Evolutionary conservation across 1,284 basidiomycete species (phyloP).

Genomic region (Flammula alnicola): DNA sequence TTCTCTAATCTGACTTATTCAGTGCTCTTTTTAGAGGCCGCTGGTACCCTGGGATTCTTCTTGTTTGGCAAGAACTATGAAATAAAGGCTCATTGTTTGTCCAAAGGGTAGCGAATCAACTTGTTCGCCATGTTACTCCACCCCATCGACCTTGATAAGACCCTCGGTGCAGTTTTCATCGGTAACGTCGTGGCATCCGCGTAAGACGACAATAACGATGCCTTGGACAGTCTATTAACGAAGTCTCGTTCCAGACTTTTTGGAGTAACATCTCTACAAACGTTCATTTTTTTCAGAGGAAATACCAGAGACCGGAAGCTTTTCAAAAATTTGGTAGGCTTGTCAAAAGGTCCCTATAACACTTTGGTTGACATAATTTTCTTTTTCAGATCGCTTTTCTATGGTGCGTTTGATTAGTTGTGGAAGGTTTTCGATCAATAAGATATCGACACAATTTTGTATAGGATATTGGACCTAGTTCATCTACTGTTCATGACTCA

Average conservation of each 20-base stretch:
- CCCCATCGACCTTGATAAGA: conserved; percentile 23
- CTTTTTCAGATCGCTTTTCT: conserved; percentile 24
- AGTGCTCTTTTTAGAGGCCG: background rate
- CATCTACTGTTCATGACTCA: conserved; percentile 29
- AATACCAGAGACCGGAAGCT: conserved; percentile 21
- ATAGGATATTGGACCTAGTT: conserved; percentile 26
- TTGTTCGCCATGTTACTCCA: conserved; percentile 5
- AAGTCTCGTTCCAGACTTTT: conserved; percentile 20
- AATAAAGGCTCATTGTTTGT: too few species aligned
- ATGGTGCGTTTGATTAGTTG: conserved; percentile 16
- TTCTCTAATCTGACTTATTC: background rate
- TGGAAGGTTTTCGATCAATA: background rate
- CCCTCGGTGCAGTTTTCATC: conserved; percentile 28
- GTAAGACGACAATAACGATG: conserved; percentile 18
- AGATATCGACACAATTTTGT: background rate
- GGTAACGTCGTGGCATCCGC: conserved; percentile 24
- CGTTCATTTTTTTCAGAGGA: conserved; percentile 24
- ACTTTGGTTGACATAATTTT: background rate
- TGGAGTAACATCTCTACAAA: conserved; percentile 26
- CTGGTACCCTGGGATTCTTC: conserved; percentile 6
- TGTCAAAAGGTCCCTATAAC: background rate
- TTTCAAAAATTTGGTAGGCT: conserved; percentile 24
- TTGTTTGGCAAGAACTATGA: conserved; percentile 16
- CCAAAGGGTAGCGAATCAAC: background rate
- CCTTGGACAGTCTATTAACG: background rate